Base-by-base conservation (phyloP, 2,329 filamentous ascomycete species). In the Diaporthe aspalathi region DNA sequence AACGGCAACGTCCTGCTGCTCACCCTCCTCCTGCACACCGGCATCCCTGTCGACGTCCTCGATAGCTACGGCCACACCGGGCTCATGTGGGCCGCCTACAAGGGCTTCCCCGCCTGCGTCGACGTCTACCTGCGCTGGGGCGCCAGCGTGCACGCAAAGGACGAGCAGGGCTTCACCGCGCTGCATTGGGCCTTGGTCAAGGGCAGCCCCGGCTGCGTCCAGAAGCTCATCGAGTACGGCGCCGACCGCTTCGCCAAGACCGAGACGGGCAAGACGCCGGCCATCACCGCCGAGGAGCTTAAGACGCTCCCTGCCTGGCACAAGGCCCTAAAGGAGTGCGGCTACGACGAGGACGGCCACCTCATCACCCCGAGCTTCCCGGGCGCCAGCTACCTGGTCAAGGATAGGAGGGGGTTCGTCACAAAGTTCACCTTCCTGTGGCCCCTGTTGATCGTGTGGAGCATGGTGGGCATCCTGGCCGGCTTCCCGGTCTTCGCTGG, bases 51-150 rank as follows among this genome's bases (percentile, higher is more conserved):
- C 73, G 96, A 99, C 79, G 93, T 96, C 7, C 87, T 92, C 67
- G 96, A 99, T 82, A 90, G 90, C 65, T 95, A 94, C 79, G 94
- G 95, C 7, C 97, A 99, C 81, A 98, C 96, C 1, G 92, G 92
- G 73, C 87, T 99, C 73, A 99, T 99, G 96, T 99, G 96, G 96
- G 94, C 96, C 22, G 95, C 95, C 20, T 99, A 99, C 85, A 99
- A 99, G 82, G 96, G 97, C 45, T 98, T 92, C 79, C 94, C 95
- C 0, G 91, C 92, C 57, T 97, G 94, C 76, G 95, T 98, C 60
- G 96, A 98, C 79, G 82, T 98, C 53, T 95, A 97, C 75, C 84
- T 99, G 72, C 91, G 94, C 76, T 99, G 96, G 94, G 97, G 96
- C 67, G 96, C 96, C 47, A 96, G 94, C 79, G 94, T 98, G 11